These are phyloP conservation scores for Pholiota microspora DNA, from an alignment of 768 basidiomycete species.

Conservation along the genomic window DNA sequence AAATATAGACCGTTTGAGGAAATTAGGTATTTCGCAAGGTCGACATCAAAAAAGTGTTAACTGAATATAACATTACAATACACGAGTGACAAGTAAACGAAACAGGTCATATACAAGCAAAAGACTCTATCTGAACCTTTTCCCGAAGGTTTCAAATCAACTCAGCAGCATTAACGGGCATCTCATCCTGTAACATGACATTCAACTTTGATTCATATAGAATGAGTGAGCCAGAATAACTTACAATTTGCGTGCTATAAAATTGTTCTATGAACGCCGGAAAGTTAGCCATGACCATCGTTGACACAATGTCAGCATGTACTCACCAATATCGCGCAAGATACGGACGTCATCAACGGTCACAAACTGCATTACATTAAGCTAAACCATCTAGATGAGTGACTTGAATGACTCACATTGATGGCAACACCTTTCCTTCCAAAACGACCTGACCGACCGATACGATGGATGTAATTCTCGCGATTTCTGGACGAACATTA, in stretches of 20 bases:
- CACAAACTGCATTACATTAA: conserved; percentile 59
- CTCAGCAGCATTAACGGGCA: conserved; percentile 98
- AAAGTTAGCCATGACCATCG: conserved; percentile 7
- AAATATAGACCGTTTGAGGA: no score
- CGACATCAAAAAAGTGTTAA: background rate
- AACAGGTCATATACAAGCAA: conserved; percentile 7
- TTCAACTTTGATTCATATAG: conserved; percentile 18
- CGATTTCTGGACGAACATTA: conserved; percentile 58
- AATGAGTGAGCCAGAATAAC: conserved; percentile 22
- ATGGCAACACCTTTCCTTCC: conserved; percentile 99
- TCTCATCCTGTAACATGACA: conserved; percentile 74
- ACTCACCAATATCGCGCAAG: conserved; percentile 91
- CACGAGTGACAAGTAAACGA: conserved; percentile 11
- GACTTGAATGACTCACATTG: conserved; percentile 61
- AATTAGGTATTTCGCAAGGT: background rate
- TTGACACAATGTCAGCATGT: conserved; percentile 1
- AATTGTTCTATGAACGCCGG: conserved; percentile 70
- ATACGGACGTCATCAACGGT: conserved; percentile 96
- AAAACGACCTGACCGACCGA: conserved; percentile 98
- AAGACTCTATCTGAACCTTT: background rate
- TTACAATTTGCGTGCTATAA: conserved; percentile 92
- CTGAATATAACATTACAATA: conserved; percentile 16
- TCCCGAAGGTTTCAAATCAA: conserved; percentile 58
- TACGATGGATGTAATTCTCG: conserved; percentile 99
- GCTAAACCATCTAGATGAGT: conserved; percentile 11